Base-by-base conservation (phyloP, 768 basidiomycete species). In the Lentinula sp. region DNA sequence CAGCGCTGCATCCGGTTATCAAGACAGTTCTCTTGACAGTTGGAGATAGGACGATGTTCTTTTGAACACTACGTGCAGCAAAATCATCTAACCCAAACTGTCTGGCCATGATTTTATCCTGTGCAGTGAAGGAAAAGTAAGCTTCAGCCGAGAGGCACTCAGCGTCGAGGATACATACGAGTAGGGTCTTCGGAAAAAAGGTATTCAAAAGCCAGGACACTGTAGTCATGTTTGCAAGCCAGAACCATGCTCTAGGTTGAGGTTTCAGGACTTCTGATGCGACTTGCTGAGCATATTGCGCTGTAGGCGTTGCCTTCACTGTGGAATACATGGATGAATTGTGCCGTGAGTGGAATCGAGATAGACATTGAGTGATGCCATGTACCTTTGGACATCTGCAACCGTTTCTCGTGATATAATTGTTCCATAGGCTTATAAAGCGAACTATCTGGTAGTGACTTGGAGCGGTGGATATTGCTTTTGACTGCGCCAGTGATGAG, bases 401-500 rank as follows among this genome's bases (percentile, higher is more conserved):
- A 55, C 23, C 63, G 64, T 45, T 54, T 52, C 39, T 61, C 42
- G 2, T 36, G 48, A 43, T 64, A 69, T 16, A 62, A 49, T 23
- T 63, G 52, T 28, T 64, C 63, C 28, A 69, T 66, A 15, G 66
- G 64, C 0, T 66, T 61, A 49, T 69, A 69, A 4, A 67, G 48
- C n/a, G 68, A 69, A 6, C 41, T 52, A 37, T 65, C 63, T 35
- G 56, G 59, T 3, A 69, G 55, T 23, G 53, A 52, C 37, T 39
- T 12, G 52, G 42, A 7, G 61, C 39, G 33, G 5, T 18, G 23
- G 10, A 54, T 58, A 43, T 66, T 65, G 41, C 63, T 67, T 57
- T 66, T 67, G 46, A 69, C 63, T 23, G 60, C 64, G 6, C 68
- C 68, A 20, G 68, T 64, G n/a, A 66, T 32, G 13, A 67, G 65